Evolutionary conservation across 192 early-diverging fungal species (phyloP), one percentile per base, ranked within the genome.

Genomic region (Backusella tarrabulga): DNA sequence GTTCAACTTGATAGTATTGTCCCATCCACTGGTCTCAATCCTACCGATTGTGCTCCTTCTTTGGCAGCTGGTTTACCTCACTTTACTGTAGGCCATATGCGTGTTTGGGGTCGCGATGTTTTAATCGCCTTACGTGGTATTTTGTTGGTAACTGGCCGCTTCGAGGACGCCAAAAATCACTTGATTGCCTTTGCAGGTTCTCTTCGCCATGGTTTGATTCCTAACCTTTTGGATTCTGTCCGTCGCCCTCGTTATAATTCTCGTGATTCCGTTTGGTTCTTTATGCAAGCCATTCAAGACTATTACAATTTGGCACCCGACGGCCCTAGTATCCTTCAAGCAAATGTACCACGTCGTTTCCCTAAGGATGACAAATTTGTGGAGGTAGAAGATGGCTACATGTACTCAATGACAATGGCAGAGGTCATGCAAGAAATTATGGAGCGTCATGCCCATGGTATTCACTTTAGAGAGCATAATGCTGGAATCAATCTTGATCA

Each of bases 61-160:
- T 86, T 99, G 80, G 97, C 97, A 52, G 98, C 98, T 6, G 98
- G 98, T 6, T 85, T 99, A 60, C 93, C 97, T 26, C 97, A 99
- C 75, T 99, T 99, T 75, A 90, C 97, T 5, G 91, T 91, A 9
- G 86, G 90, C 54, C 93, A 97, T 73, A 97, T 97, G 95, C 90
- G 98, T 56, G 93, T 92, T 77, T 99, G 98, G 98, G 98, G 98
- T n/a, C 91, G 98, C 60, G 98, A 99, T 87, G 93, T 98, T 38
- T 97, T 98, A 80, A 97, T 99, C 74, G 86, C 95, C 7, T 82
- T 99, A 4, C 88, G 91, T 4, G 98, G 98, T 5, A 81, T 96
- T 38, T 85, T 97, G 34, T 73, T 99, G 67, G 84, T 91, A 6
- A 93, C 96, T 14, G 97, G 96, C 8, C 88, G 96, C 71, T 95